These are phyloP conservation scores for Candida nemodendra DNA, from an alignment of 805 yeast genomes.

Conservation along the genomic window DNA sequence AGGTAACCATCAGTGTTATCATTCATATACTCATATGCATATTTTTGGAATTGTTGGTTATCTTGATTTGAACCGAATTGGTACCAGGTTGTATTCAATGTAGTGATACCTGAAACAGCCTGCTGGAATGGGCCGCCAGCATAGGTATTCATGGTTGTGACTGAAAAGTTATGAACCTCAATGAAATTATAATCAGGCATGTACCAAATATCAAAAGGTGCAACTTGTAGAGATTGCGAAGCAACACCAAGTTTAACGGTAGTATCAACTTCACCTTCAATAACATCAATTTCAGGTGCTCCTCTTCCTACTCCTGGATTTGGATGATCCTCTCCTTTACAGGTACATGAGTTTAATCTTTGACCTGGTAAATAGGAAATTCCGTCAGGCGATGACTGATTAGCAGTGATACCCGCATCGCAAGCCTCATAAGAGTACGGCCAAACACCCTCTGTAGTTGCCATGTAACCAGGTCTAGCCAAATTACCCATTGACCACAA, in stretches of 20 bases:
- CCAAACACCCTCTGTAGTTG: conserved; percentile 92
- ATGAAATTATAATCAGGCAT: conserved; percentile 82
- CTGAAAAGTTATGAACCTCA: conserved; percentile 64
- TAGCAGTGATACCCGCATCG: conserved; percentile 93
- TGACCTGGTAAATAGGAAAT: conserved; percentile 86
- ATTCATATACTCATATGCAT: conserved; percentile 74
- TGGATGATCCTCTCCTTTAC: conserved; percentile 84
- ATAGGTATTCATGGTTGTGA: conserved; percentile 82
- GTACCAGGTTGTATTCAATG: conserved; percentile 81
- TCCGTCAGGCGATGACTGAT: conserved; percentile 89
- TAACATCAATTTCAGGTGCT: conserved; percentile 90
- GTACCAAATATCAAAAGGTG: conserved; percentile 95
- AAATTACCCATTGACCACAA: conserved; percentile 92
- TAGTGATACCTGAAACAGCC: conserved; percentile 82
- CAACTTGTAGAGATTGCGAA: conserved; percentile 89
- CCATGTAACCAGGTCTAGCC: conserved; percentile 87
- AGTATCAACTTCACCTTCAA: conserved; percentile 79
- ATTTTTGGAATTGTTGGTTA: conserved; percentile 59
- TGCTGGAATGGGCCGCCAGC: conserved; percentile 94
- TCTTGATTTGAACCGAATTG: conserved; percentile 56
- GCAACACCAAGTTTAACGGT: conserved; percentile 59
- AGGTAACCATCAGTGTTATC: conserved; percentile 72
- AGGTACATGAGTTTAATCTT: conserved; percentile 70
- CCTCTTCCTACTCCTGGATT: conserved; percentile 87
- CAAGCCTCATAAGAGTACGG: conserved; percentile 86